Evolutionary conservation across 441 rosid species (phyloP).

Genomic region (Sinapis alba): DNA sequence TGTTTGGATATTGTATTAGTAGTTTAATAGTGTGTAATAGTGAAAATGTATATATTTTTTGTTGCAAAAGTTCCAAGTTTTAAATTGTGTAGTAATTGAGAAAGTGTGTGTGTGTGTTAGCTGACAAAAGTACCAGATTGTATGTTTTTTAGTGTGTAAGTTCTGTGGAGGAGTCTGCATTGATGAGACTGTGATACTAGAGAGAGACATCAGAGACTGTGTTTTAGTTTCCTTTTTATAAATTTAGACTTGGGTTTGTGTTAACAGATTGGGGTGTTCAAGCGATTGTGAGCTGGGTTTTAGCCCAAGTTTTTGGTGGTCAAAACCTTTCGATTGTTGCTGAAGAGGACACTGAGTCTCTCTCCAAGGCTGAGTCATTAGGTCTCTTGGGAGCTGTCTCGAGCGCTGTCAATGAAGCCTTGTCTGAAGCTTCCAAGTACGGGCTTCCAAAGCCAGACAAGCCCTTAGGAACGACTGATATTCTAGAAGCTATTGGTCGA

Average conservation of each 20-base stretch:
- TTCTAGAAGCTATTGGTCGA: constrained; percentile 73
- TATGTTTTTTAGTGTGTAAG: neutral
- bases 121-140: neutral
- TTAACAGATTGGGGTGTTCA: constrained; percentile 86
- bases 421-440: constrained; percentile 64
- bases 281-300: constrained; percentile 84
- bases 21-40: constrained; percentile 7
- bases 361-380: constrained; percentile 57
- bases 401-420: constrained; percentile 63
- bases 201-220: neutral
- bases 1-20: neutral
- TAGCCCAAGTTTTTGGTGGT: constrained; percentile 61
- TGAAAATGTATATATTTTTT: neutral
- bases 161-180: neutral
- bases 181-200: neutral
- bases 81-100: neutral
- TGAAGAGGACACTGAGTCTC: constrained; percentile 84
- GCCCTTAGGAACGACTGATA: constrained; percentile 49
- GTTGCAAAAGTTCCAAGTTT: neutral
- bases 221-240: neutral
- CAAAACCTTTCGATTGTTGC: constrained; percentile 67
- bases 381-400: constrained; percentile 59
- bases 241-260: neutral
- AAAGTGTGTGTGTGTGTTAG: neutral
- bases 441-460: constrained; percentile 60